Conservation (phyloP, 2,329 filamentous ascomycete species). For the Xylariaceae sp. region DNA sequence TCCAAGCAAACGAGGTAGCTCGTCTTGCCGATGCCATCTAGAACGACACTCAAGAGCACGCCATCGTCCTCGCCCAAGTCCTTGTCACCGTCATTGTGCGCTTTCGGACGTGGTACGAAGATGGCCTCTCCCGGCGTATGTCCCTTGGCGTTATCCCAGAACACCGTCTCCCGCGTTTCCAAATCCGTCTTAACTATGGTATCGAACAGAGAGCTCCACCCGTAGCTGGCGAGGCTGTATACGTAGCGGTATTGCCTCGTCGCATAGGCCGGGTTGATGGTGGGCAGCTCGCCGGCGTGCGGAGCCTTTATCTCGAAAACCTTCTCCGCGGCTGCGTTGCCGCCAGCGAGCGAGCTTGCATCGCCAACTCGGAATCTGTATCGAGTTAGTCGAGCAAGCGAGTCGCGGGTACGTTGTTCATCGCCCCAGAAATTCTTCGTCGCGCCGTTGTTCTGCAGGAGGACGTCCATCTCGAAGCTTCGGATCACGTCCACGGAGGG, state of each 20-base stretch:
- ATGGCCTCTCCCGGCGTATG: conserved; percentile 73
- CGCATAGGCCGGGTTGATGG: conserved; percentile 61
- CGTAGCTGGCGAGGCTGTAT: conserved; percentile 60
- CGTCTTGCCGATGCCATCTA: conserved; percentile 59
- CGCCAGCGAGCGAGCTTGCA: not conserved
- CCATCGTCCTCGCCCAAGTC: conserved; percentile 56
- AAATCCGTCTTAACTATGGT: conserved; percentile 68
- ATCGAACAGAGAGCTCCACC: conserved; percentile 63
- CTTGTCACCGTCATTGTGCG: conserved; percentile 24
- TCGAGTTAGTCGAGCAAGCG: conserved; percentile 45
- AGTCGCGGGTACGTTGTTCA: conserved; percentile 41
- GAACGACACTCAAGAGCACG: conserved; percentile 52
- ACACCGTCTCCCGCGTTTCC: conserved; percentile 49
- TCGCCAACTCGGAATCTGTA: conserved; percentile 46
- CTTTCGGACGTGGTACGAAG: conserved; percentile 58
- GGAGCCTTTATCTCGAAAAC: conserved; percentile 53
- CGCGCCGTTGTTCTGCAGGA: conserved; percentile 57
- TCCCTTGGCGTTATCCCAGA: conserved; percentile 60
- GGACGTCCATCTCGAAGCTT: conserved; percentile 69
- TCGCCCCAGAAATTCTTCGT: conserved; percentile 48
- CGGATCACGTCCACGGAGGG: conserved; percentile 66
- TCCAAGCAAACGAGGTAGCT: conserved; percentile 70
- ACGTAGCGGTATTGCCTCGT: conserved; percentile 61
- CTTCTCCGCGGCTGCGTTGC: conserved; percentile 25
- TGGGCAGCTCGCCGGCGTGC: conserved; percentile 65